These are phyloP conservation scores for Torulaspora globosa DNA, from an alignment of 1,139 yeast species.

Conservation along the genomic window DNA sequence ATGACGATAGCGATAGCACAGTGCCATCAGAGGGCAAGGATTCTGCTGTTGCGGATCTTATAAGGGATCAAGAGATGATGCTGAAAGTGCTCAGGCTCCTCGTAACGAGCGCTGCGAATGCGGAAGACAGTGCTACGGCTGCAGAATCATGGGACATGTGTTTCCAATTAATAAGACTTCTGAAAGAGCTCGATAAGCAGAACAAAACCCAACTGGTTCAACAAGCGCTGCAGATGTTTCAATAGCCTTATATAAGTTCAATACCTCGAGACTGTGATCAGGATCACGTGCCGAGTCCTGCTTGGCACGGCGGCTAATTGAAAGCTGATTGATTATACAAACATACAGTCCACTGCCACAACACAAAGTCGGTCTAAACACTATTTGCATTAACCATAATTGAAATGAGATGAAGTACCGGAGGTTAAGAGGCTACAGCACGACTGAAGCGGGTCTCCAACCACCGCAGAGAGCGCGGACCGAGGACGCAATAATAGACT, in stretches of 20 bases:
- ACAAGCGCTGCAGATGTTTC: conserved; percentile 26
- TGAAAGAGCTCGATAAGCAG: conserved; percentile 43
- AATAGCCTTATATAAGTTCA: not conserved
- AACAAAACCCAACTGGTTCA: conserved; percentile 28
- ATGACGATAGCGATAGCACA: conserved; percentile 25
- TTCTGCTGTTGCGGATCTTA: conserved; percentile 19
- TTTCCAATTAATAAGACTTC: conserved; percentile 46
- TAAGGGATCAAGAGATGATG: conserved; percentile 40
- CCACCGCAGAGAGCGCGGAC: too few relatives aligned
- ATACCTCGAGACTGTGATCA: too few relatives aligned
- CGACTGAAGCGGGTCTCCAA: too few relatives aligned
- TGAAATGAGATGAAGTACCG: too few relatives aligned
- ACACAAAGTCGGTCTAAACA: not conserved
- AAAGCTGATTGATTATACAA: not conserved
- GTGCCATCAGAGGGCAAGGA: conserved; percentile 11
- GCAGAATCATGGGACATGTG: conserved; percentile 47
- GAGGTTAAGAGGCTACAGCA: too few relatives aligned
- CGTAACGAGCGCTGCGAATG: conserved; percentile 35
- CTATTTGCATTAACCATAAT: too few relatives aligned
- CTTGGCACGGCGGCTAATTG: not conserved
- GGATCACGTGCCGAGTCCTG: too few relatives aligned
- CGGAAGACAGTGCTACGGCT: conserved; percentile 36
- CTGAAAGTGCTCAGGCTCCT: conserved; percentile 42
- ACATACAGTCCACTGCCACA: not conserved
- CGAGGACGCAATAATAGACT: too few relatives aligned